These are phyloP conservation scores for Fusarium redolens DNA, from an alignment of 2,329 filamentous ascomycete genomes.

Conservation along the genomic window DNA sequence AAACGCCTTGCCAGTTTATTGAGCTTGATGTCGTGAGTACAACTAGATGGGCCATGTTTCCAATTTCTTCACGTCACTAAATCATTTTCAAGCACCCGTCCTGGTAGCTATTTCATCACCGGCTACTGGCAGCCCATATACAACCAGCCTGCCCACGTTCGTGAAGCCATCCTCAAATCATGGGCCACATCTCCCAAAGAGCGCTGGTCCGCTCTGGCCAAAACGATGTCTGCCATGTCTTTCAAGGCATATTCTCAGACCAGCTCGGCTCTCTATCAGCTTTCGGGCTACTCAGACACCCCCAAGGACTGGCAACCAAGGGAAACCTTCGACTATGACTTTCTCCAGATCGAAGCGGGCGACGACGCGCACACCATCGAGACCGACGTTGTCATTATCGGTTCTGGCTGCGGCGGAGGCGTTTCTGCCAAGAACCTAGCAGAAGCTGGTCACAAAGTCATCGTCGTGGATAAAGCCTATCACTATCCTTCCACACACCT, in stretches of 20 bases:
- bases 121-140: slow-evolving; percentile 73
- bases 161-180: slow-evolving; percentile 69
- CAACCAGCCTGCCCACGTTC: slow-evolving; percentile 68
- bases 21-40: slow-evolving; percentile 57
- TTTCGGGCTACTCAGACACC: slow-evolving; percentile 69
- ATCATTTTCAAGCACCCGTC: slow-evolving; percentile 62
- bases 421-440: slow-evolving; percentile 85
- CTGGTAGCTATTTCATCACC: slow-evolving; percentile 73
- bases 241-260: slow-evolving; percentile 67
- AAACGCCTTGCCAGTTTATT: slow-evolving; percentile 55
- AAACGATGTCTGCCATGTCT: slow-evolving; percentile 65
- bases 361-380: slow-evolving; percentile 69
- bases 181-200: slow-evolving; percentile 71
- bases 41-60: background rate
- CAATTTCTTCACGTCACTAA: background rate
- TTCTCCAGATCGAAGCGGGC: slow-evolving; percentile 65
- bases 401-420: slow-evolving; percentile 86
- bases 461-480: slow-evolving; percentile 87
- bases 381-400: slow-evolving; percentile 86
- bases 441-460: slow-evolving; percentile 77
- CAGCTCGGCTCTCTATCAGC: slow-evolving; percentile 63
- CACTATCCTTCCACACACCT: slow-evolving; percentile 78
- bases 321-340: slow-evolving; percentile 66
- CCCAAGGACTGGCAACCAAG: slow-evolving; percentile 63
- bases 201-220: slow-evolving; percentile 65